Percentiles rank a stretch among this genome's conserved stretches.
Conservation (phyloP, 768 basidiomycete genomes). For the Russula olivacea region DNA sequence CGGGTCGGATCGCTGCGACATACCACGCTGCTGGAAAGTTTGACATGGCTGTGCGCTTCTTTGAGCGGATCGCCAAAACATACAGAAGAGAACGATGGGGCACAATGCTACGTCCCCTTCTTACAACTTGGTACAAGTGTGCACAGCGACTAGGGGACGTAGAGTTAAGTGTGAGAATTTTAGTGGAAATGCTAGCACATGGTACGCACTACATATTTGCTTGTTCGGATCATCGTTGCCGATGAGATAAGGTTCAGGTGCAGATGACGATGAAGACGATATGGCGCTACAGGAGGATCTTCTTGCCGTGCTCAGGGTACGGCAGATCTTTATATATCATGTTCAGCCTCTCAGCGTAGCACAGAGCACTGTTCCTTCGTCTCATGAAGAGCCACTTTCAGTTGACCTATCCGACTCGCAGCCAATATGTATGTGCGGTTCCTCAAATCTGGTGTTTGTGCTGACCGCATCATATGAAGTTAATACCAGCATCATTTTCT, state of each 20-base stretch:
- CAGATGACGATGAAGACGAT: constrained; percentile 39
- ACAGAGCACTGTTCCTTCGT: constrained; percentile 67
- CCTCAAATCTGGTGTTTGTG: constrained; percentile 13
- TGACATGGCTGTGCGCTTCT: constrained; percentile 87
- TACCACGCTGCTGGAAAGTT: constrained; percentile 77
- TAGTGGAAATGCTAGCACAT: constrained; percentile 78
- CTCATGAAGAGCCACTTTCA: constrained; percentile 48
- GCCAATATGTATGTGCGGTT: constrained; percentile 50
- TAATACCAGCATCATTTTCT: constrained; percentile 61
- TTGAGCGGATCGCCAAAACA: constrained; percentile 84
- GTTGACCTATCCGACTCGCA: constrained; percentile 60
- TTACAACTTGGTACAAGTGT: constrained; percentile 78
- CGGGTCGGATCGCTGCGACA: constrained; percentile 82
- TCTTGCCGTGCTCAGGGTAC: constrained; percentile 64
- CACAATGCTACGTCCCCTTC: constrained; percentile 63
- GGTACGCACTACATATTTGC: constrained; percentile 41
- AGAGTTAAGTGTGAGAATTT: constrained; percentile 65
- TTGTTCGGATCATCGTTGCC: background rate
- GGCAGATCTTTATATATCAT: constrained; percentile 12
- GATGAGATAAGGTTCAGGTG: constrained; percentile 28
- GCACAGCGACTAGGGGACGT: constrained; percentile 73
- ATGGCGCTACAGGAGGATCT: constrained; percentile 61
- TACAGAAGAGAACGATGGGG: constrained; percentile 86
- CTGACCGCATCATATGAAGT: constrained; percentile 41
- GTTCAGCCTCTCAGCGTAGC: background rate